Conservation (phyloP, 441 rosid genomes). For the Arabidopsis lyrata region DNA sequence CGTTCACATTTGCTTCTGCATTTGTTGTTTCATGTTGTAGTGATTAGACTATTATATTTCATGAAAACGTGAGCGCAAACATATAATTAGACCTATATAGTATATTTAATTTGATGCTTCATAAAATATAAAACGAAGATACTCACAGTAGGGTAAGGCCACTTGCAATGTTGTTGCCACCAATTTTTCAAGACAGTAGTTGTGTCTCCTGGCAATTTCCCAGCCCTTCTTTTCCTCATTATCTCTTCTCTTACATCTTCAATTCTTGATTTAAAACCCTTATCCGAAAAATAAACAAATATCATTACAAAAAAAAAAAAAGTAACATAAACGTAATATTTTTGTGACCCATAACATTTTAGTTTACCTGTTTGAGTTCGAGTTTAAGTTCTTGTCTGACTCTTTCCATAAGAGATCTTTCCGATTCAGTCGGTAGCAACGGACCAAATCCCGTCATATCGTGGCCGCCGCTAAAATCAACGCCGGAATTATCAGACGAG, state of each 20-base stretch:
- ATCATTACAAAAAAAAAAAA: neutral
- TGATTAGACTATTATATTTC: neutral
- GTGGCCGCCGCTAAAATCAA: constrained; percentile 54
- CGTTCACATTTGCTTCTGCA: neutral
- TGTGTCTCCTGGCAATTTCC: constrained; percentile 98
- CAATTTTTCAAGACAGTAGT: constrained; percentile 90
- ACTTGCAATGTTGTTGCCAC: constrained; percentile 98
- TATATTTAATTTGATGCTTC: neutral
- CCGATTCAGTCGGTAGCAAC: constrained; percentile 91
- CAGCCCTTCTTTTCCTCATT: constrained; percentile 92
- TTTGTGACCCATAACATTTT: neutral
- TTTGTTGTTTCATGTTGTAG: neutral
- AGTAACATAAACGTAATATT: neutral
- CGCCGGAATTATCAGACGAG: constrained; percentile 67
- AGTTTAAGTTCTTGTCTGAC: constrained; percentile 93
- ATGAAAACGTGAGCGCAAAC: neutral
- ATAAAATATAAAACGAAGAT: neutral
- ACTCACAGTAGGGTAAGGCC: constrained; percentile 99
- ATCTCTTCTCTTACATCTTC: constrained; percentile 99
- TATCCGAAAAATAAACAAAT: neutral
- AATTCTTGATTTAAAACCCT: constrained; percentile 93
- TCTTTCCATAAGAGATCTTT: constrained; percentile 96
- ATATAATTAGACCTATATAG: neutral
- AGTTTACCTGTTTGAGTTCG: constrained; percentile 82
- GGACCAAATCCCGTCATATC: constrained; percentile 96